Evolutionary conservation across 768 basidiomycete genomes (phyloP), one percentile per base, ranked within the genome.

Genomic region (Phylloporus scabripes): DNA sequence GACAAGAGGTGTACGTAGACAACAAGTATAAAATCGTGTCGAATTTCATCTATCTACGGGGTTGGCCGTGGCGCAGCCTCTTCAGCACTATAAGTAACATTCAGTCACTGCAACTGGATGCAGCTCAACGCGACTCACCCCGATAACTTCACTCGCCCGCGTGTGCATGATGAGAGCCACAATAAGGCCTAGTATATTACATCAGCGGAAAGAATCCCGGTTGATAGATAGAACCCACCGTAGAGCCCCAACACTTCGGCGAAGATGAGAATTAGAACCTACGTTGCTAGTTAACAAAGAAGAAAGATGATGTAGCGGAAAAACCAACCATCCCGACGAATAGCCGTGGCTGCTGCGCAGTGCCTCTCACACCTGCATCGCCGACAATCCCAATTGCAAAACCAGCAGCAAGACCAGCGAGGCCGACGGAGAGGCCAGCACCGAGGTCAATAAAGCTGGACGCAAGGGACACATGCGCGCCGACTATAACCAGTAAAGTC

Each of bases 331-430:
- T 97, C 64, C 91, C 89, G 60, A 96, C 92, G 71, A 87, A 95
- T 58, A 96, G 75, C 60, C 90, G 75, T 45, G 92, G 91, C 72
- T 98, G 94, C 70, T 97, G 95, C 40, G 94, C 95, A 46, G 94
- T 96, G 51, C 95, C 96, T 40, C 96, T 78, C 24, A 98, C 96
- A 78, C 96, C 95, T 52, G 95, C 94, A 67, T 99, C 96, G 65
- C 96, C 96, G 50, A 98, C 96, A 64, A 98, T 97, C 50, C 96
- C 96, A 63, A 99, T 85, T 53, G 96, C 96, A 58, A 97, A 95
- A 43, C 96, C 96, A 52, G 95, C 95, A 44, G 93, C 90, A 32
- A 99, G 81, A 78, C 95, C 95, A 37, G 94, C 90, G 44, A 92
- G 83, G 59, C 92, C 92, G 62, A 94, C 91, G 1, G 91, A 80